Percentiles rank a stretch among this genome's conserved stretches.
Evolutionary conservation across 78 protist species (phyloP).

Genomic region (Polysphondylium violaceum): DNA sequence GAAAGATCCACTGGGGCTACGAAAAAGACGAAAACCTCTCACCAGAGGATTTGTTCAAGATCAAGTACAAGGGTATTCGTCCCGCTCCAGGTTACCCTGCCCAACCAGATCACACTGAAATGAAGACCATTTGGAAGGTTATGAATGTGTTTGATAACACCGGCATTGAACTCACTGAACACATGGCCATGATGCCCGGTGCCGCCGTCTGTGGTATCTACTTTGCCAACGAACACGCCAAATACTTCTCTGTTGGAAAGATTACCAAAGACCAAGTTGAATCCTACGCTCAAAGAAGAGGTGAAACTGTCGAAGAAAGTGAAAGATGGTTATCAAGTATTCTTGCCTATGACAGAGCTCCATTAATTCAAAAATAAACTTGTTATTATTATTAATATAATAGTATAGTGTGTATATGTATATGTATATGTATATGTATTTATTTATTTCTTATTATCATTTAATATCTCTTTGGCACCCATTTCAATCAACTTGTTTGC

Average conservation of each 20-base stretch:
- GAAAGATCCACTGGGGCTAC: conserved; percentile 96
- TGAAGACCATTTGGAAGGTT: conserved; percentile 92
- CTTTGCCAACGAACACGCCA: conserved; percentile 92
- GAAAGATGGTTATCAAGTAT: conserved; percentile 93
- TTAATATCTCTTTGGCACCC: conserved; percentile 56
- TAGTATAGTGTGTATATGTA: background rate
- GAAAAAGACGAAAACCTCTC: conserved; percentile 82
- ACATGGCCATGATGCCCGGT: conserved; percentile 97
- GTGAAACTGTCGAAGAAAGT: conserved; percentile 69
- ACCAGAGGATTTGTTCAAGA: conserved; percentile 89
- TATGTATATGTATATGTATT: background rate
- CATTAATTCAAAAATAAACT: background rate
- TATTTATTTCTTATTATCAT: background rate
- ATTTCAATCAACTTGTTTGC: conserved; percentile 30
- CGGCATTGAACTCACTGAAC: conserved; percentile 91
- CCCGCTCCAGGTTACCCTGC: conserved; percentile 99
- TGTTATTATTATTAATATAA: background rate
- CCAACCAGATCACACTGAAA: conserved; percentile 99
- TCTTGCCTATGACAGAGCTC: conserved; percentile 91
- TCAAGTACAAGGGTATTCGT: conserved; percentile 95
- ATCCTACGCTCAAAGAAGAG: conserved; percentile 95
- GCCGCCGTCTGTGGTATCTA: conserved; percentile 97
- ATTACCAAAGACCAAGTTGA: conserved; percentile 95
- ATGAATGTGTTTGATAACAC: conserved; percentile 62
- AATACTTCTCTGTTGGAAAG: conserved; percentile 98